Percentiles rank a stretch among this genome's conserved stretches.
These are phyloP conservation scores for Neckera pumila DNA, from an alignment of 225 moss, liverwort and hornwort species.

Conservation along the genomic window DNA sequence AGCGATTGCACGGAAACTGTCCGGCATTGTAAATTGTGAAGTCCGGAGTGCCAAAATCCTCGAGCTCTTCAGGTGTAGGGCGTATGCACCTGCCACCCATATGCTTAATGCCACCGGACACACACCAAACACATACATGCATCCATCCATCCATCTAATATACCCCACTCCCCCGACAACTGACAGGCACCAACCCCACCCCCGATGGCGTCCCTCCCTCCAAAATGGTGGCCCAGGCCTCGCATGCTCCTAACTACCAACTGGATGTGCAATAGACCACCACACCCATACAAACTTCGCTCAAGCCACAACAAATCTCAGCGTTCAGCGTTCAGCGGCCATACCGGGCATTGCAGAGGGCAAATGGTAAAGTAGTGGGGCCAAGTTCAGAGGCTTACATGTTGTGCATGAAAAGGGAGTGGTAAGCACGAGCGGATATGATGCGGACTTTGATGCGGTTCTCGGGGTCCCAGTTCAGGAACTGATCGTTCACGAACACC, in stretches of 20 bases:
- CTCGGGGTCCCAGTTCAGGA: slow-evolving; percentile 91
- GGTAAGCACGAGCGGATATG: slow-evolving; percentile 95
- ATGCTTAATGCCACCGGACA: slow-evolving; percentile 75
- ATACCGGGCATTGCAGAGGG: slow-evolving; percentile 28
- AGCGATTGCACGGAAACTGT: slow-evolving; percentile 99
- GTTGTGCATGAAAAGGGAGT: slow-evolving; percentile 97
- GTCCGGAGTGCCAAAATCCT: slow-evolving; percentile 98
- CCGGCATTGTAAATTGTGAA: slow-evolving; percentile 99
- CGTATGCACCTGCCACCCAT: slow-evolving; percentile 99
- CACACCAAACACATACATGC: slow-evolving; percentile 40
- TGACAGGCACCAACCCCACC: background rate
- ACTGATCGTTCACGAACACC: slow-evolving; percentile 98
- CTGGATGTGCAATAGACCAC: background rate
- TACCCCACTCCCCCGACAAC: background rate
- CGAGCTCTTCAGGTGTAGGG: slow-evolving; percentile 99
- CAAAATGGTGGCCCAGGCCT: background rate
- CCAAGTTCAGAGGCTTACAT: slow-evolving; percentile 59
- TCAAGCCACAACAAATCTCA: slow-evolving; percentile 1
- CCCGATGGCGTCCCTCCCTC: background rate
- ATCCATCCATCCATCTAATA: slow-evolving; percentile 8
- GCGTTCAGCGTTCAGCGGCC: slow-evolving; percentile 20
- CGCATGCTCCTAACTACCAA: background rate
- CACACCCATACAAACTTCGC: background rate
- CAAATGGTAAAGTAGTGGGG: background rate
- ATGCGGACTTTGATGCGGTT: slow-evolving; percentile 95